These are phyloP conservation scores for Dovyalis caffra DNA, from an alignment of 345 rosid genomes.

Conservation along the genomic window DNA sequence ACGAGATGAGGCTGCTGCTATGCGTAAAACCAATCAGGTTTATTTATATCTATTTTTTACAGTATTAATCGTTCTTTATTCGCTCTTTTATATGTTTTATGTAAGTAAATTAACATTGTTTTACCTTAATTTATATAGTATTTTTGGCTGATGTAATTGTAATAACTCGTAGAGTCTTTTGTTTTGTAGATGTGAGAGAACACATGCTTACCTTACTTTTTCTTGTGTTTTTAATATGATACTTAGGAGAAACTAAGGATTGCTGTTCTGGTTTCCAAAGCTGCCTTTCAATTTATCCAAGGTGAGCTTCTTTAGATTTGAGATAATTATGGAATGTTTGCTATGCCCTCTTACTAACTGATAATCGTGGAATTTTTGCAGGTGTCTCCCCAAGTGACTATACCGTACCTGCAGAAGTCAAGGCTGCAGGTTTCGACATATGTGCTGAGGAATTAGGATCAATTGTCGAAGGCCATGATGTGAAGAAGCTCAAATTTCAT, in stretches of 20 bases:
- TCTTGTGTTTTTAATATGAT: slow-evolving; percentile 3
- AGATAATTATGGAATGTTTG: not conserved
- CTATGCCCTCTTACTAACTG: not conserved
- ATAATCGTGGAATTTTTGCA: slow-evolving; percentile 24
- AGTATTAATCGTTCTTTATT: too few species aligned
- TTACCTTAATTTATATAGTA: too few species aligned
- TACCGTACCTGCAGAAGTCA: slow-evolving; percentile 71
- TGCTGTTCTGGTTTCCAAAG: slow-evolving; percentile 90
- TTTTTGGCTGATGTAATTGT: too few species aligned
- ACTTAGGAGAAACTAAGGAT: slow-evolving; percentile 78
- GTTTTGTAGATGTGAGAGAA: not conserved
- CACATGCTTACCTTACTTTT: not conserved
- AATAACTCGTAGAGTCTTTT: too few species aligned
- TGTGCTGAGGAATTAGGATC: slow-evolving; percentile 89
- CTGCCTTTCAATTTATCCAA: slow-evolving; percentile 77
- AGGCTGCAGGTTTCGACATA: slow-evolving; percentile 75
- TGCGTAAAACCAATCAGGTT: slow-evolving; percentile 85
- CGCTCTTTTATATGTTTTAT: too few species aligned
- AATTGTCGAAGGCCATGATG: slow-evolving; percentile 75
- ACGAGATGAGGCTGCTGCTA: slow-evolving; percentile 81
- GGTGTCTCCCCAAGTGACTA: slow-evolving; percentile 77
- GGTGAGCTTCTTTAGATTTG: slow-evolving; percentile 39
- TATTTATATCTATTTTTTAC: not conserved
- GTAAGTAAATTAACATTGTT: too few species aligned
- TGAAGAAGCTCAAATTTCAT: slow-evolving; percentile 71